These are phyloP conservation scores for Physcia stellaris DNA, from an alignment of 495 filamentous ascomycete species.

Conservation along the genomic window DNA sequence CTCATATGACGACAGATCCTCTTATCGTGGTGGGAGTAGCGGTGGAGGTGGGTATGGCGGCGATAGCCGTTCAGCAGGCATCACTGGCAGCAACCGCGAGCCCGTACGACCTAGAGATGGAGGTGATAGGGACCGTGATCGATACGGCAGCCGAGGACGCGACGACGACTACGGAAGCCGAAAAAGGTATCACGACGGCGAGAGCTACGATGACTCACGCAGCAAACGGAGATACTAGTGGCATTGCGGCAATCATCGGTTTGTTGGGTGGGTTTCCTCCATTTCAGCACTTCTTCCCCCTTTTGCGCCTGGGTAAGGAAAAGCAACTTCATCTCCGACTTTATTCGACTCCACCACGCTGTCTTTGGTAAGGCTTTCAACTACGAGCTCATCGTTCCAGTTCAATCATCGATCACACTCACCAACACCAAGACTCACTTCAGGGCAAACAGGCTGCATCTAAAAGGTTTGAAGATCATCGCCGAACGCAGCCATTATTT, in stretches of 20 bases:
- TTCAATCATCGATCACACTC: too few relatives aligned
- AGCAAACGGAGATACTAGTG: conserved; percentile 62
- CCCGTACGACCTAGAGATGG: conserved; percentile 36
- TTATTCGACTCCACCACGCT: conserved; percentile 6
- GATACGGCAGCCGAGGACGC: conserved; percentile 43
- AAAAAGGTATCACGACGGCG: conserved; percentile 44
- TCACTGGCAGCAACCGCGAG: conserved; percentile 40
- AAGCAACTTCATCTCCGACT: conserved; percentile 13
- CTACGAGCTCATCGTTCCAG: neutral
- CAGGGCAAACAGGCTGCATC: too few relatives aligned
- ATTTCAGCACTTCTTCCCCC: conserved; percentile 35
- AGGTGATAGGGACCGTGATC: conserved; percentile 36
- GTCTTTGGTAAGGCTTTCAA: conserved; percentile 10
- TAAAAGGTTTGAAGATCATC: too few relatives aligned
- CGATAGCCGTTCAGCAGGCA: conserved; percentile 27
- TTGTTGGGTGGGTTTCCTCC: conserved; percentile 35
- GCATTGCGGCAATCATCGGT: conserved; percentile 17
- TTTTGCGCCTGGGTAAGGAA: conserved; percentile 55
- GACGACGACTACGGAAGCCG: conserved; percentile 44
- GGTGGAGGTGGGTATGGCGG: conserved; percentile 17
- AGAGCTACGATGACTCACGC: conserved; percentile 60
- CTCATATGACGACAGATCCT: conserved; percentile 19
- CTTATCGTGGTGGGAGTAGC: conserved; percentile 20
- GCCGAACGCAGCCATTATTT: too few relatives aligned
- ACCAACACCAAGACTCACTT: conserved; percentile 2